Percentiles rank a stretch among this genome's conserved stretches.
These are phyloP conservation scores for Pistacia atlantica DNA, from an alignment of 345 rosid genomes.

Conservation along the genomic window DNA sequence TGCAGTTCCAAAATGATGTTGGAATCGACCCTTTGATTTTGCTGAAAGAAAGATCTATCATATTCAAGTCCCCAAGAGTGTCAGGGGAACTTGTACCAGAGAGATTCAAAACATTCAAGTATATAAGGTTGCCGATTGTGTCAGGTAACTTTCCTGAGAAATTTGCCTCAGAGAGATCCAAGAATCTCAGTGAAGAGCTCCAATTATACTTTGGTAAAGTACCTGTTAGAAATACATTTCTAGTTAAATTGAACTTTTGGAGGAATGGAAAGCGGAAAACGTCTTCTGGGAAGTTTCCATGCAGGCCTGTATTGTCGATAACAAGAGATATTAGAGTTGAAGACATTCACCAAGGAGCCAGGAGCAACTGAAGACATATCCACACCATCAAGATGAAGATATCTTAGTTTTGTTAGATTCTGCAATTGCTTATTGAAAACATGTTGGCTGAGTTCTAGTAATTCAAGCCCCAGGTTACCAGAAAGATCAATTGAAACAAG, in stretches of 20 bases:
- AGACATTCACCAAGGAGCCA: slow-evolving; percentile 19
- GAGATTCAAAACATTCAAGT: neutral
- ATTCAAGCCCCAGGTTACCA: neutral
- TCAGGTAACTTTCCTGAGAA: neutral
- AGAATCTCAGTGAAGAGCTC: neutral
- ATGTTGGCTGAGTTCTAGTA: too few species aligned
- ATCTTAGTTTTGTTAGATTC: slow-evolving; percentile 14
- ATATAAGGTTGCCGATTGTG: neutral
- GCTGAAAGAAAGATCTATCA: too few species aligned
- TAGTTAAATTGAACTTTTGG: neutral
- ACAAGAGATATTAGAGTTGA: slow-evolving; percentile 13
- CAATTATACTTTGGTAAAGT: neutral
- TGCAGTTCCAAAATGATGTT: too few species aligned
- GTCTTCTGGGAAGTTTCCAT: slow-evolving; percentile 15
- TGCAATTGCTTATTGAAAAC: neutral
- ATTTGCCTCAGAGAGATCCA: neutral
- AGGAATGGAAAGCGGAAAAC: slow-evolving; percentile 10
- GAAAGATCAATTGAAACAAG: slow-evolving; percentile 29
- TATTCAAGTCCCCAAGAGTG: neutral
- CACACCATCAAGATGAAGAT: neutral
- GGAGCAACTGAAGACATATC: neutral
- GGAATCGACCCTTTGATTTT: neutral
- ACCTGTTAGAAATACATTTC: neutral
- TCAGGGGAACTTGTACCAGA: neutral
- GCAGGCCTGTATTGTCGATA: neutral